phyloP scores from a whole-genome alignment of 1,139 yeast species.

The Torulaspora pretoriensis region DNA sequence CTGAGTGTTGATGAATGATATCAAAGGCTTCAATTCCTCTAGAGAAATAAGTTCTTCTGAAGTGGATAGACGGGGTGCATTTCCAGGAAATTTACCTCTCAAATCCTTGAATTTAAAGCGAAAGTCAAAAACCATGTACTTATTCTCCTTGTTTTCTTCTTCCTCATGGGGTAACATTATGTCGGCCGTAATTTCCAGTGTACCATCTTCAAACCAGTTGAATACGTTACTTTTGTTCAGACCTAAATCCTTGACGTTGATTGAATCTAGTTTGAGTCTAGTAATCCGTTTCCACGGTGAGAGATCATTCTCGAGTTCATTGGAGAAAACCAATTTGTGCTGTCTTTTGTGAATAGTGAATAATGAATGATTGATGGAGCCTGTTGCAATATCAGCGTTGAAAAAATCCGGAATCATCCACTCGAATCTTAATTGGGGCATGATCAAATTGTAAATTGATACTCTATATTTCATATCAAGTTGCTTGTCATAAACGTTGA shows the following conservation, averaged over 20 bases:
- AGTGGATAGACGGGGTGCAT: slow-evolving; percentile 50
- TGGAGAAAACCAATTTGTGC: slow-evolving; percentile 42
- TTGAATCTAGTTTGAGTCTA: slow-evolving; percentile 60
- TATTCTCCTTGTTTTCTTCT: slow-evolving; percentile 36
- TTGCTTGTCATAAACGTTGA: slow-evolving; percentile 42
- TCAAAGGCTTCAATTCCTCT: slow-evolving; percentile 56
- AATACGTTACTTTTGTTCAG: slow-evolving; percentile 38
- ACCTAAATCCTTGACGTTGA: slow-evolving; percentile 47
- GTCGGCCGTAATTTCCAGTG: slow-evolving; percentile 66
- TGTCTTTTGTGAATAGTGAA: slow-evolving; percentile 68
- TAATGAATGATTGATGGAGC: slow-evolving; percentile 67
- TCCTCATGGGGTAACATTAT: slow-evolving; percentile 57
- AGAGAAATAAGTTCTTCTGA: slow-evolving; percentile 54
- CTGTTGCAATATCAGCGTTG: slow-evolving; percentile 65
- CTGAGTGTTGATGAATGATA: slow-evolving; percentile 54
- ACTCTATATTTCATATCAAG: slow-evolving; percentile 43
- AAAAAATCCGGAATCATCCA: slow-evolving; percentile 61
- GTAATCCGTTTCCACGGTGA: slow-evolving; percentile 51
- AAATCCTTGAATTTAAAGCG: slow-evolving; percentile 59
- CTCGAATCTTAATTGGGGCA: slow-evolving; percentile 56
- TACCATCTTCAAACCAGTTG: slow-evolving; percentile 68
- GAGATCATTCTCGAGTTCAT: slow-evolving; percentile 38
- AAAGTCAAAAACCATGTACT: slow-evolving; percentile 62
- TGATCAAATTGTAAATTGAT: slow-evolving; percentile 59
- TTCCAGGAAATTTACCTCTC: slow-evolving; percentile 53